Percentiles rank a stretch among this genome's conserved stretches.
Evolutionary conservation across 306 rosid species (phyloP).

Genomic region (Begonia loranthoides): DNA sequence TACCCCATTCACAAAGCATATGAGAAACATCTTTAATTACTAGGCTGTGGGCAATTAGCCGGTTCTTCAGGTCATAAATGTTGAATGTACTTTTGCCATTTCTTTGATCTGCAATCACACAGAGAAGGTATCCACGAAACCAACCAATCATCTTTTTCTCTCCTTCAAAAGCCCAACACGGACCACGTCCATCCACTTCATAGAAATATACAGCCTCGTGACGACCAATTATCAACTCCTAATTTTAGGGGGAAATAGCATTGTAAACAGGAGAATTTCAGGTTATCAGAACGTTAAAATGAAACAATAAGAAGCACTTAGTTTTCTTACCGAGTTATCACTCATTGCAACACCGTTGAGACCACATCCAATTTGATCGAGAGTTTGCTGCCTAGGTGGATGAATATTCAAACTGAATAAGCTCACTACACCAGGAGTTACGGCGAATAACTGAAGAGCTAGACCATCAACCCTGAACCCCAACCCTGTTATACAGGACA

Average conservation of each 20-base stretch:
- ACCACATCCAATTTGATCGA: slow-evolving; percentile 88
- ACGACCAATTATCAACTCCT: slow-evolving; percentile 91
- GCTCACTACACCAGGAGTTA: slow-evolving; percentile 71
- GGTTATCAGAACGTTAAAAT: background rate
- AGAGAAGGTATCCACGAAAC: slow-evolving; percentile 95
- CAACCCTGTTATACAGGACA: slow-evolving; percentile 58
- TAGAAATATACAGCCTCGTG: slow-evolving; percentile 93
- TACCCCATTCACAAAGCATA: slow-evolving; percentile 98
- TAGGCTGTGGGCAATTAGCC: slow-evolving; percentile 78
- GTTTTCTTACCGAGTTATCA: slow-evolving; percentile 64
- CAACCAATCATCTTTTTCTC: slow-evolving; percentile 88
- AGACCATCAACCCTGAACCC: slow-evolving; percentile 92
- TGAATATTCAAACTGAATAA: slow-evolving; percentile 64
- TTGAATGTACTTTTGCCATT: slow-evolving; percentile 66
- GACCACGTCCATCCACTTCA: slow-evolving; percentile 99
- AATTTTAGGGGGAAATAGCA: slow-evolving; percentile 13
- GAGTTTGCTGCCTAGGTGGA: slow-evolving; percentile 75
- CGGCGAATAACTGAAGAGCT: slow-evolving; percentile 86
- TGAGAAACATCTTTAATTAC: slow-evolving; percentile 79
- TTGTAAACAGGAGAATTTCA: background rate
- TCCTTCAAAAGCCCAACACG: slow-evolving; percentile 99
- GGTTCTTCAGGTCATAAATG: slow-evolving; percentile 86
- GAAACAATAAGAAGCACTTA: slow-evolving; percentile 2
- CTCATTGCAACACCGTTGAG: slow-evolving; percentile 74
- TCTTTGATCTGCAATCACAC: slow-evolving; percentile 92